Percentiles rank a stretch among this genome's conserved stretches.
phyloP scores from a whole-genome alignment of 768 basidiomycete species.

The Mycena capillaripes region DNA sequence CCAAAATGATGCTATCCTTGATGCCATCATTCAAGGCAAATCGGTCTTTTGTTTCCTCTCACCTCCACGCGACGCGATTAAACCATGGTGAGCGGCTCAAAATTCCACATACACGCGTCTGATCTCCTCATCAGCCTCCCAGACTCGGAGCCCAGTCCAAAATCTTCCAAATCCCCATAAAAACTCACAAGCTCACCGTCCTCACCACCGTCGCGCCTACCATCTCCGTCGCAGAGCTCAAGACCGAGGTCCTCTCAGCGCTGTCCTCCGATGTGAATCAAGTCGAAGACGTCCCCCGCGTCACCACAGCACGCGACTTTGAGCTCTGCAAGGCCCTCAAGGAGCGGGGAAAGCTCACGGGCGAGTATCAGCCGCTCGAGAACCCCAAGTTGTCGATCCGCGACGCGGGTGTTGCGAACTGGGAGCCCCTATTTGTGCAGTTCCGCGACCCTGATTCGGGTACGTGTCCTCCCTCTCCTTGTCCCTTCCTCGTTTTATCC shows the following conservation, averaged over 20 bases:
- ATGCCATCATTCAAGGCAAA: no score
- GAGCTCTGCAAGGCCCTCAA: constrained; percentile 71
- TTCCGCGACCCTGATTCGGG: constrained; percentile 72
- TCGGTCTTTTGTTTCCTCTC: no score
- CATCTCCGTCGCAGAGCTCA: constrained; percentile 69
- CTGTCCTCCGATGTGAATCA: constrained; percentile 58
- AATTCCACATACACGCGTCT: background rate
- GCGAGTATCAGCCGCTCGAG: constrained; percentile 68
- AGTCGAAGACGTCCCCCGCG: constrained; percentile 43
- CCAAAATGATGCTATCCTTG: no score
- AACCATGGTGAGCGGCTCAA: background rate
- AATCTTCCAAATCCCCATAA: constrained; percentile 77
- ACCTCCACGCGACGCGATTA: background rate
- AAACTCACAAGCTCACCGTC: constrained; percentile 80
- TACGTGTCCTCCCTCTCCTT: constrained; percentile 51
- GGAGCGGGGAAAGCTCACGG: constrained; percentile 65
- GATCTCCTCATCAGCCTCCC: constrained; percentile 57
- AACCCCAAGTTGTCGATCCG: constrained; percentile 54
- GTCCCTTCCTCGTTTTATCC: constrained; percentile 7
- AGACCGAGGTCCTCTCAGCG: constrained; percentile 74
- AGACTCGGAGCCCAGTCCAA: constrained; percentile 63
- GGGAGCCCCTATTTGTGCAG: constrained; percentile 79
- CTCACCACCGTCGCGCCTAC: constrained; percentile 69
- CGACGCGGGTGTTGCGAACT: constrained; percentile 68
- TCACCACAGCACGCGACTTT: constrained; percentile 63